Base-by-base conservation (phyloP, 345 rosid species). In the Aquilaria malaccensis region DNA sequence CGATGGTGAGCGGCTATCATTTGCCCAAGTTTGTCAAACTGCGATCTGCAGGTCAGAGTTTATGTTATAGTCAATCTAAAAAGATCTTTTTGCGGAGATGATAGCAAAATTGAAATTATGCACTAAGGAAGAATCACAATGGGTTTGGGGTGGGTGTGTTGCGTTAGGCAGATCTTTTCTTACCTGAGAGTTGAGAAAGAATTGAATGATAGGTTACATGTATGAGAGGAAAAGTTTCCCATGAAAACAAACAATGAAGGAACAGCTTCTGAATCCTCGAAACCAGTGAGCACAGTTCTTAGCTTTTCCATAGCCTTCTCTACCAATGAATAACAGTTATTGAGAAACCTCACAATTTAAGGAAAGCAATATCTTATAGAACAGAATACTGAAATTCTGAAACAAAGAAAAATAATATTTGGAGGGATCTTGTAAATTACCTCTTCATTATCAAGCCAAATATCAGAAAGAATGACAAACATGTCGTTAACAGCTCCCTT, bases 221-320 rank as follows among this genome's bases (percentile, higher is more conserved):
- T 91, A 67, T 22, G 82, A 64, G 93, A 90, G 70, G 86, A 88
- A 63, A 90, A 88, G 56, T 94, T 83, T 33, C 97, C 97, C 99
- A 94, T 90, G 67, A 94, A 88, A 56, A 94, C 96, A 81, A 94
- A 90, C 55, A 94, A 80, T 43, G 97, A 86, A 56, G 97, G 99
- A 69, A 87, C 91, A 32, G 83, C 83, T 75, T 81, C 91, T 75
- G 75, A 84, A 57, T 63, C 74, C 80, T 85, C 96, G 77, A 80
- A 94, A 63, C 97, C 95, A 72, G 80, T 57, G 43, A 94, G 84
- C 72, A 94, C 88, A 6, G 58, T 76, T 77, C 76, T 85, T 74
- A 94, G 76, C 92, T 86, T 89, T 66, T 70, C 77, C 74, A 90
- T 80, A 71, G 64, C 83, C 96, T 90, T 80, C 86, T 80, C 91